These are phyloP conservation scores for Citrus medica DNA, from an alignment of 345 rosid genomes.

Conservation along the genomic window DNA sequence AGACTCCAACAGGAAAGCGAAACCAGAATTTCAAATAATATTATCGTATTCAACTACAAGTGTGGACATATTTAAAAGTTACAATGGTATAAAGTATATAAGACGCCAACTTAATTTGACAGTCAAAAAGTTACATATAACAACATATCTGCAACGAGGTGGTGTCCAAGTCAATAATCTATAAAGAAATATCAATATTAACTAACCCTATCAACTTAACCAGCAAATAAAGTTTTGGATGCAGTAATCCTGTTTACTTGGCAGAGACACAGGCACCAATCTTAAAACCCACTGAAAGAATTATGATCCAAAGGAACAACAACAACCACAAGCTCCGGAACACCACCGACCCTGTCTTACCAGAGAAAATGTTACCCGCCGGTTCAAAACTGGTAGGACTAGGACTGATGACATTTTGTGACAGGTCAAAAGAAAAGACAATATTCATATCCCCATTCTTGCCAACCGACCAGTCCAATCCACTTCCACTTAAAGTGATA, in stretches of 20 bases:
- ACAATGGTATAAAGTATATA: conserved; percentile 5
- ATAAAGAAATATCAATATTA: background rate
- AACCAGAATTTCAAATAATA: background rate
- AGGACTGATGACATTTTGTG: conserved; percentile 23
- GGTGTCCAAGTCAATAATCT: conserved; percentile 19
- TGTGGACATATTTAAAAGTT: conserved; percentile 1
- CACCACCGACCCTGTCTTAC: conserved; percentile 39
- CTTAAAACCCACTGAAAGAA: conserved; percentile 65
- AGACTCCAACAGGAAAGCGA: background rate
- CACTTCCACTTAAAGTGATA: conserved; percentile 28
- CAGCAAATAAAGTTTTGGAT: conserved; percentile 1
- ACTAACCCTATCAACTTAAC: conserved; percentile 3
- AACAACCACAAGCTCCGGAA: conserved; percentile 43
- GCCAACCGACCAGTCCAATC: conserved; percentile 51
- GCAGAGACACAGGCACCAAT: conserved; percentile 47
- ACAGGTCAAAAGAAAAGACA: conserved; percentile 44
- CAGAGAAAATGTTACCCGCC: conserved; percentile 14
- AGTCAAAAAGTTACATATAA: background rate
- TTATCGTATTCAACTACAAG: background rate
- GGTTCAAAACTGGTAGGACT: conserved; percentile 16
- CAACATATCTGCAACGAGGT: conserved; percentile 3
- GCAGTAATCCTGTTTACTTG: conserved; percentile 30
- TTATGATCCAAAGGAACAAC: conserved; percentile 65
- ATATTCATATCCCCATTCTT: conserved; percentile 60
- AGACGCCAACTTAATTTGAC: conserved; percentile 13